These are phyloP conservation scores for Cryptosporidium parvum DNA, from an alignment of 169 alveolate genomes.

Conservation along the genomic window DNA sequence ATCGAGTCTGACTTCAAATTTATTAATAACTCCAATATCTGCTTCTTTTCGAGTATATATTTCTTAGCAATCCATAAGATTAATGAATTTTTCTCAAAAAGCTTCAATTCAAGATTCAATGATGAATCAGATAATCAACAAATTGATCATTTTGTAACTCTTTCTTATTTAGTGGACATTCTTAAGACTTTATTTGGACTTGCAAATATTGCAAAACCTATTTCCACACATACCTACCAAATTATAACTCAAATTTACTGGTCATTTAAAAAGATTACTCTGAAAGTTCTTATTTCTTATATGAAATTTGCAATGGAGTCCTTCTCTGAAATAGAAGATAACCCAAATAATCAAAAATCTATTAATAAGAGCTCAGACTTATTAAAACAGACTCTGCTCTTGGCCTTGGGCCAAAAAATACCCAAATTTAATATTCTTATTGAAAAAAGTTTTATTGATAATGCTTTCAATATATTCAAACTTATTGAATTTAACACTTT, in stretches of 20 bases:
- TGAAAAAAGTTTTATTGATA: slow-evolving; percentile 49
- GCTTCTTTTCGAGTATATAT: not conserved
- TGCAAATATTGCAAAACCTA: slow-evolving; percentile 15
- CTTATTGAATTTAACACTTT: not conserved
- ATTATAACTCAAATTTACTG: not conserved
- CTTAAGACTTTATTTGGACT: slow-evolving; percentile 12
- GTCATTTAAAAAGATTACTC: not conserved
- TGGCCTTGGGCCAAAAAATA: not conserved
- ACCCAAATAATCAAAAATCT: not conserved
- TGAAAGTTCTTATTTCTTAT: not conserved
- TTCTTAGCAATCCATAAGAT: not conserved
- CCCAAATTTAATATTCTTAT: slow-evolving; percentile 36
- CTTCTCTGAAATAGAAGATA: not conserved
- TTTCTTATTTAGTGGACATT: not conserved
- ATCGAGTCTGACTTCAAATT: not conserved
- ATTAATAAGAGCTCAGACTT: not conserved
- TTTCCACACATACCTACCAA: not conserved
- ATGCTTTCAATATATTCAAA: not conserved
- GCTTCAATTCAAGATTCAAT: slow-evolving; percentile 4
- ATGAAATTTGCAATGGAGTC: not conserved
- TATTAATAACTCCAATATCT: not conserved
- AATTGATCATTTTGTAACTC: not conserved
- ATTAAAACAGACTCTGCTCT: not conserved
- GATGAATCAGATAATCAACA: not conserved
- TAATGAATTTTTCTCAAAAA: not conserved